Evolutionary conservation across 1,284 basidiomycete genomes (phyloP).

Genomic region (Tilletia horrida): DNA sequence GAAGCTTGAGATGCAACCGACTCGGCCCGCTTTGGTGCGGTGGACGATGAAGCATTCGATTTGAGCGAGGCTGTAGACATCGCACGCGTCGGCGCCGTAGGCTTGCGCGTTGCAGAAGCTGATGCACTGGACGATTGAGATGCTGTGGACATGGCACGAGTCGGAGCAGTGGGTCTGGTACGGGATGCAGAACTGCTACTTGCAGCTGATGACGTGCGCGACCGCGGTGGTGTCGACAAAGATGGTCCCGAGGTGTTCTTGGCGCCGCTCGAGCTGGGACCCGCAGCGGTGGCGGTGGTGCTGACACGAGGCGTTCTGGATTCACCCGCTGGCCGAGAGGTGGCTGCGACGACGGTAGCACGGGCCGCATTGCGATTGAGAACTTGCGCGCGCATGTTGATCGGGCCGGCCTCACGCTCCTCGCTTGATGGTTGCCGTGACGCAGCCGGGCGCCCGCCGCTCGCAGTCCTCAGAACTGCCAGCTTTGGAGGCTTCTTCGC

Average conservation of each 20-base stretch:
- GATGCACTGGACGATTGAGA: not conserved
- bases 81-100: not conserved
- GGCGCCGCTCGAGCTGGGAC: not conserved
- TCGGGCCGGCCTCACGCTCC: constrained; percentile 43
- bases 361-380: constrained; percentile 46
- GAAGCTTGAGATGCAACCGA: not conserved
- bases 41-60: not conserved
- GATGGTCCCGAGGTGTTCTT: not conserved
- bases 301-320: not conserved
- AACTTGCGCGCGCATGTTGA: constrained; percentile 43
- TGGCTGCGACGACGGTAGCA: constrained; percentile 8
- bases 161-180: not conserved
- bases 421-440: not conserved
- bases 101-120: not conserved
- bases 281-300: not conserved
- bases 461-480: not conserved
- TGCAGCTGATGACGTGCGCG: constrained; percentile 3
- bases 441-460: not conserved
- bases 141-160: not conserved
- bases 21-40: not conserved
- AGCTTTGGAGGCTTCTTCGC: constrained; percentile 17
- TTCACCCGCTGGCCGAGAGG: not conserved
- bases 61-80: not conserved
- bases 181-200: not conserved
- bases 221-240: constrained; percentile 1